These are phyloP conservation scores for Uronychia setigera DNA, from an alignment of 73 alveolate species.

Conservation along the genomic window DNA sequence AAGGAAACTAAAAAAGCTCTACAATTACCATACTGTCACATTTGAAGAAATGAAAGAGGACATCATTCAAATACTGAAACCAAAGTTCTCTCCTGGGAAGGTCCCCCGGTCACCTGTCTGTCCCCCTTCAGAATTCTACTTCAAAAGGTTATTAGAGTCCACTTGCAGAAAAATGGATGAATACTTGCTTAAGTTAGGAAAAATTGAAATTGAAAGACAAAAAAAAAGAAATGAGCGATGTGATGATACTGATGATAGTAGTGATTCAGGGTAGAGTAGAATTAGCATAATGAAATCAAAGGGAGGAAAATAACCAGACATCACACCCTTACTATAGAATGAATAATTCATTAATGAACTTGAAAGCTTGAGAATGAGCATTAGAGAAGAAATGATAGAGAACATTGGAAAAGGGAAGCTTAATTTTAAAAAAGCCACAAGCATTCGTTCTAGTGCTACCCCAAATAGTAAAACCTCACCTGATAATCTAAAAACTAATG, in stretches of 20 bases:
- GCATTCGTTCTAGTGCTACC: background rate
- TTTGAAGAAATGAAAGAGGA: background rate
- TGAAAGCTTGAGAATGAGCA: background rate
- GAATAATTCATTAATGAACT: background rate
- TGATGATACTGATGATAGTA: background rate
- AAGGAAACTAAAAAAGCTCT: background rate
- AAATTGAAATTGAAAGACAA: background rate
- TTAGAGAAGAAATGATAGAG: background rate
- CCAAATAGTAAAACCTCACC: background rate
- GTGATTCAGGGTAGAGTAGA: background rate
- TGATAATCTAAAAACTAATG: too few relatives aligned
- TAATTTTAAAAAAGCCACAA: background rate
- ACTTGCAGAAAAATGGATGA: background rate
- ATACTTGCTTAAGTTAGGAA: background rate
- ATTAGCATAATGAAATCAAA: background rate
- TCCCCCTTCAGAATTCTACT: background rate
- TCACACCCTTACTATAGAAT: background rate
- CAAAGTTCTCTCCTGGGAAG: background rate
- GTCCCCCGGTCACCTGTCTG: background rate
- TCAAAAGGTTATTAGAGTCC: background rate
- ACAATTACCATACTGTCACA: background rate
- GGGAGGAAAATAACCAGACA: conserved; percentile 1
- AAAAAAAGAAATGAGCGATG: background rate
- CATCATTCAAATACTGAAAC: background rate
- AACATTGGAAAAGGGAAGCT: background rate